Evolutionary conservation across 2,329 filamentous ascomycete species (phyloP).

Genomic region (Aureobasidium uvarum): DNA sequence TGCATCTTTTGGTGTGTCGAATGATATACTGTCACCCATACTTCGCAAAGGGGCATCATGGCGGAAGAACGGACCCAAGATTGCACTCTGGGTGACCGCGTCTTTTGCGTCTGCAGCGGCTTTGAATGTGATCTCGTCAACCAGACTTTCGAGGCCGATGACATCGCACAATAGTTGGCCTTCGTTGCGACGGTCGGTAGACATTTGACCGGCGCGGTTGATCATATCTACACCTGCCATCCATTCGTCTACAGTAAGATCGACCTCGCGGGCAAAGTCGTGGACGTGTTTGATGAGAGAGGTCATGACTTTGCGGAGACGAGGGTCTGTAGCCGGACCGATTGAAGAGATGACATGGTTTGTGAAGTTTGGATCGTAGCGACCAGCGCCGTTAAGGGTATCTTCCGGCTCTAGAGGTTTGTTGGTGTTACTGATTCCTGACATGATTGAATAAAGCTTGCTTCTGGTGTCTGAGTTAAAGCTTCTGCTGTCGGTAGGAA

Average conservation of each 20-base stretch:
- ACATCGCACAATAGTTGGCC: slow-evolving; percentile 60
- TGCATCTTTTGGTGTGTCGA: slow-evolving; percentile 49
- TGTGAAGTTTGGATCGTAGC: slow-evolving; percentile 38
- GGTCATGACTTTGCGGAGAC: slow-evolving; percentile 45
- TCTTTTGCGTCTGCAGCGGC: slow-evolving; percentile 53
- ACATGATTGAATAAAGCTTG: not conserved
- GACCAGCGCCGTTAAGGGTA: slow-evolving; percentile 21
- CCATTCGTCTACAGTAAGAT: slow-evolving; percentile 60
- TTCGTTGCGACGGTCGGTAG: slow-evolving; percentile 61
- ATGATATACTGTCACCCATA: slow-evolving; percentile 67
- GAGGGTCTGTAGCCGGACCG: slow-evolving; percentile 38
- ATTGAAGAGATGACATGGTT: slow-evolving; percentile 40
- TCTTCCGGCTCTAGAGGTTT: slow-evolving; percentile 18
- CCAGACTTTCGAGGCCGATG: slow-evolving; percentile 59
- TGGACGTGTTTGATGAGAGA: slow-evolving; percentile 57
- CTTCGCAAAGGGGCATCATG: slow-evolving; percentile 66
- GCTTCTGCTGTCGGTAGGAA: not conserved
- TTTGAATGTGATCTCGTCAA: slow-evolving; percentile 78
- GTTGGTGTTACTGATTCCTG: not conserved
- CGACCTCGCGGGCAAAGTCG: slow-evolving; percentile 59
- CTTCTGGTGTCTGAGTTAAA: not conserved
- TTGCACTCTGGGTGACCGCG: slow-evolving; percentile 67
- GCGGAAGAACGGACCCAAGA: slow-evolving; percentile 83
- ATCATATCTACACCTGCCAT: slow-evolving; percentile 57
- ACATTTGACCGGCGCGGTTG: slow-evolving; percentile 64